Base-by-base conservation (phyloP, 2,329 filamentous ascomycete genomes). In the Hortaea werneckii region DNA sequence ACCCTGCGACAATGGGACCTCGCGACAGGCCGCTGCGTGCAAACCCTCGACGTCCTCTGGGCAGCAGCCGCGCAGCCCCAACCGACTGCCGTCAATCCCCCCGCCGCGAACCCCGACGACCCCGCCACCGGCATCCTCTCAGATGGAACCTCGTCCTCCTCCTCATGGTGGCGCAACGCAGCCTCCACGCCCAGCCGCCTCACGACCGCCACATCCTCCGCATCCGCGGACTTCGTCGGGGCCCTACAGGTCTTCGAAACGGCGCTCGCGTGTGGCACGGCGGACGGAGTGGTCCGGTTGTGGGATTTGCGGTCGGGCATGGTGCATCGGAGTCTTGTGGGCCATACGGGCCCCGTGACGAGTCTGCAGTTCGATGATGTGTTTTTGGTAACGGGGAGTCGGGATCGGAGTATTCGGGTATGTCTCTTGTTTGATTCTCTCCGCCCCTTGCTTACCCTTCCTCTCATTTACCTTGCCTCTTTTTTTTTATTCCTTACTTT, bases 31-130 rank as follows among this genome's bases (percentile, higher is more conserved):
- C 84, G 92, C 41, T 96, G 92, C 65, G 86, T 98, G 44, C 92
- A 98, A 67, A 98, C 92, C 2, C 73, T 98, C 41, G 92, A 98
- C 66, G 90, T 98, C 5, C 85, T 98, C 64, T 98, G 92, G 92
- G 92, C 92, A 7, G 89, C 92, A 4, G 89, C 92, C 2, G 32
- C 32, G 4, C 89, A 95, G 68, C 87, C 87, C 9, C 32, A 35
- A 9, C n/a, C 32, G n/a, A 35, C 8, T 4, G 9, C n/a, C 9
- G 32, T n/a, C 32, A 9, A 9, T 3, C 32, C 32, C 2, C n/a
- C 32, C 32, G 32, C 32, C 32, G 45, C 44, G 9, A 54, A 49
- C 37, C 41, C 50, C 9, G 20, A 29, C 29, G 10, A 27, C 49
- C 43, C 29, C 13, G 40, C 13, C 10, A 35, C 29, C 13, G 20